Conservation (phyloP, 2,329 filamentous ascomycete species). For the Fusarium sp. region DNA sequence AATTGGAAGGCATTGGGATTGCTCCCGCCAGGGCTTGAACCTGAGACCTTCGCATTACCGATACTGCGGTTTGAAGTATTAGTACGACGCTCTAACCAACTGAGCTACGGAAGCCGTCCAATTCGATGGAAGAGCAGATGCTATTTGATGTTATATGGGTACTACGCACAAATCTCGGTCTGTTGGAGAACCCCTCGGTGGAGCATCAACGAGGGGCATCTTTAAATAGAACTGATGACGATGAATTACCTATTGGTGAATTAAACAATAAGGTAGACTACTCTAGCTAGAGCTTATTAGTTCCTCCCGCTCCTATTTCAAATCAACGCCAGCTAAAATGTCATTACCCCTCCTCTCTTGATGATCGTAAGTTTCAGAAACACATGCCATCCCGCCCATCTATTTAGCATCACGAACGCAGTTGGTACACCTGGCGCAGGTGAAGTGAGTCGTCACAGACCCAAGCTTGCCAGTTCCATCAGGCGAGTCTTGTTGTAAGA, state of each 20-base stretch:
- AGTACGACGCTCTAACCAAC: conserved; percentile 49
- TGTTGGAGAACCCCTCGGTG: background rate
- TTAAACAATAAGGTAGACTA: conserved; percentile 6
- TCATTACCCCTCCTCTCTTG: conserved; percentile 1
- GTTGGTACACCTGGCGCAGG: conserved; percentile 41
- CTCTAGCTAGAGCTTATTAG: conserved; percentile 1
- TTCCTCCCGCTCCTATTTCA: background rate
- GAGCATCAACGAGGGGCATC: background rate
- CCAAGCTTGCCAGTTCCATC: conserved; percentile 28
- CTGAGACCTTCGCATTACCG: conserved; percentile 48
- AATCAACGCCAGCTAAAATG: background rate
- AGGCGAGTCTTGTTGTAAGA: conserved; percentile 32
- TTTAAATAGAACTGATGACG: conserved; percentile 2
- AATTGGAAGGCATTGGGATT: conserved; percentile 39
- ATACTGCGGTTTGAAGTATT: conserved; percentile 43
- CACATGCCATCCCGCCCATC: background rate
- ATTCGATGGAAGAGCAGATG: background rate
- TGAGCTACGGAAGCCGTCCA: conserved; percentile 47
- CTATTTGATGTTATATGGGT: background rate
- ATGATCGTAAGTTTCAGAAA: background rate
- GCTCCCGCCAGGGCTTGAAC: conserved; percentile 50
- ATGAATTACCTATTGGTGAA: conserved; percentile 11
- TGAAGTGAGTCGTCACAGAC: conserved; percentile 42
- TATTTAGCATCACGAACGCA: conserved; percentile 26
- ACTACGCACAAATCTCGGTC: background rate